Conservation (phyloP, 495 filamentous ascomycete genomes). For the Penicillium egyptiacum region DNA sequence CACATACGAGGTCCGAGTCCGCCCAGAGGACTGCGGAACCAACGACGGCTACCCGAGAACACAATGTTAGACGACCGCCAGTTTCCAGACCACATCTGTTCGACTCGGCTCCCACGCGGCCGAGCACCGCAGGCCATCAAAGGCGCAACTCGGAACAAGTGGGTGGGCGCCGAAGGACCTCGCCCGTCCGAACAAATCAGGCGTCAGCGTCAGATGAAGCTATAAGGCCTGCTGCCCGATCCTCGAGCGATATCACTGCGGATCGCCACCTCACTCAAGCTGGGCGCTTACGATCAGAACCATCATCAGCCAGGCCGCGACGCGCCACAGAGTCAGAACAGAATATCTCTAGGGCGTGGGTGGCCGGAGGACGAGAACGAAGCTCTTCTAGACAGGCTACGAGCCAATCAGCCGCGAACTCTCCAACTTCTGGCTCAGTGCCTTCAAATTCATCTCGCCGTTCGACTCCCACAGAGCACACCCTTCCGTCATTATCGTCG, state of each 20-base stretch:
- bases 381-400: conserved; percentile 20
- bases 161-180: conserved; percentile 34
- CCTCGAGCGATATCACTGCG: conserved; percentile 45
- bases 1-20: conserved; percentile 38
- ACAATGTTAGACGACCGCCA: conserved; percentile 43
- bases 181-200: conserved; percentile 34
- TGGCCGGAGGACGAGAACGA: conserved; percentile 33
- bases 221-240: conserved; percentile 38
- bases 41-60: conserved; percentile 17
- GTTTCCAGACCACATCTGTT: conserved; percentile 57
- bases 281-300: conserved; percentile 27
- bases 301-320: conserved; percentile 31
- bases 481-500: conserved; percentile 16
- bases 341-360: conserved; percentile 33
- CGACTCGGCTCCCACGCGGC: conserved; percentile 40
- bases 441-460: conserved; percentile 4
- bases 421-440: conserved; percentile 19
- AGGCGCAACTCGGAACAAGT: conserved; percentile 54
- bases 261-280: conserved; percentile 36
- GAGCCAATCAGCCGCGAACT: conserved; percentile 25
- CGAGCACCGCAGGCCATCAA: conserved; percentile 37
- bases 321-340: conserved; percentile 43
- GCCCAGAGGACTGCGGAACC: conserved; percentile 26
- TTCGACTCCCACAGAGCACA: conserved; percentile 15
- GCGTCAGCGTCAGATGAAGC: conserved; percentile 42